Percentiles rank a stretch among this genome's conserved stretches.
Conservation (phyloP, 495 filamentous ascomycete species). For the Talaromyces proteolyticus region DNA sequence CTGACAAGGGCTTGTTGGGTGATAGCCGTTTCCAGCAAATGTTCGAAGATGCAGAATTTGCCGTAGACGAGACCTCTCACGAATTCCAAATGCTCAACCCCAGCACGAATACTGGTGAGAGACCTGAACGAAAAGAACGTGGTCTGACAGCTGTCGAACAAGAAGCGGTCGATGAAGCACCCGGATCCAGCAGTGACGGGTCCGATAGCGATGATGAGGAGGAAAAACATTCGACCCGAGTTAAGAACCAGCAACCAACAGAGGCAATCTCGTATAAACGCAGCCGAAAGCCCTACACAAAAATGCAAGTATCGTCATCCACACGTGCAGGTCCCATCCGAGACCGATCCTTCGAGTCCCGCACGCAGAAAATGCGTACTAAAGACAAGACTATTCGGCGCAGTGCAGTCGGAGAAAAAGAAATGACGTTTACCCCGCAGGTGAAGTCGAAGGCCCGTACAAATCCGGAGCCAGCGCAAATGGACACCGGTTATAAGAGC, state of each 20-base stretch:
- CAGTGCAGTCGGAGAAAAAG: slow-evolving; percentile 72
- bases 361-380: slow-evolving; percentile 46
- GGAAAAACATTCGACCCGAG: slow-evolving; percentile 44
- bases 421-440: slow-evolving; percentile 76
- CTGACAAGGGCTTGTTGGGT: slow-evolving; percentile 55
- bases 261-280: slow-evolving; percentile 27
- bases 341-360: slow-evolving; percentile 66
- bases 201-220: slow-evolving; percentile 38
- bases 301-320: slow-evolving; percentile 51
- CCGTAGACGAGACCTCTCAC: slow-evolving; percentile 79
- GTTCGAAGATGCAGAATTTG: slow-evolving; percentile 91
- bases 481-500: slow-evolving; percentile 16
- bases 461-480: slow-evolving; percentile 22
- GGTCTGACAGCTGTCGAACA: slow-evolving; percentile 65
- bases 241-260: slow-evolving; percentile 43
- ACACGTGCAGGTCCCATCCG: slow-evolving; percentile 19
- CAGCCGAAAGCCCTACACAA: slow-evolving; percentile 46
- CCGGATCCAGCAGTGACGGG: slow-evolving; percentile 36
- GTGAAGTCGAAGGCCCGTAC: slow-evolving; percentile 44
- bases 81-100: slow-evolving; percentile 89
- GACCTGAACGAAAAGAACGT: slow-evolving; percentile 31
- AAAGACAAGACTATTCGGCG: slow-evolving; percentile 40
- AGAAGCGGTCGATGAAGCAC: slow-evolving; percentile 48
- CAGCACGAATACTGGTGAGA: slow-evolving; percentile 49
- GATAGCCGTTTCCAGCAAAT: slow-evolving; percentile 82